A percentile compares a stretch with the other conserved stretches of the same genome.
Evolutionary conservation across 129 eudicot species (phyloP).

Genomic region (Ambrosia artemisiifolia): DNA sequence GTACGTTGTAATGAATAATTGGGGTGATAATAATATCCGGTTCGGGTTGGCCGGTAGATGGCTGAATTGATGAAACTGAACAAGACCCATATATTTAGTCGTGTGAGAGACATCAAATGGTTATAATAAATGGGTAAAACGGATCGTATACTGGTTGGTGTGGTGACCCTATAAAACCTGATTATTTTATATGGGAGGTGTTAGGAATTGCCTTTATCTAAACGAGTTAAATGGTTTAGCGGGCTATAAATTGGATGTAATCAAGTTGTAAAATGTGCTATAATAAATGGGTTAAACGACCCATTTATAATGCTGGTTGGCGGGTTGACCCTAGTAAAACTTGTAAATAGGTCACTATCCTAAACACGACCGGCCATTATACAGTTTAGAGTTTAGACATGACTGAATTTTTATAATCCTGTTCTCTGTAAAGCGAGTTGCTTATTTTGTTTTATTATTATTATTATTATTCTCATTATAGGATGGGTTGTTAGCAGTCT

Average conservation of each 20-base stretch:
- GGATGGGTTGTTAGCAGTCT: constrained; percentile 96
- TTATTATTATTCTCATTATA: constrained; percentile 7
- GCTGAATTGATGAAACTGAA: background rate
- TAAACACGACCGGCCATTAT: background rate
- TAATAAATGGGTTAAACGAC: background rate
- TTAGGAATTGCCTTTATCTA: background rate
- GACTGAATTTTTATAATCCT: background rate
- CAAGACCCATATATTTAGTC: background rate
- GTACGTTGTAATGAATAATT: constrained; percentile 29
- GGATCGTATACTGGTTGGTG: no score
- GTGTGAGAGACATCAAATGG: background rate
- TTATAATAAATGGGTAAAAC: no score
- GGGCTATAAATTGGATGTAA: background rate
- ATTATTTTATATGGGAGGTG: no score
- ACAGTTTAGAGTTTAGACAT: background rate
- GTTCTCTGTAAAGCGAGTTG: background rate
- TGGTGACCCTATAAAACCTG: no score
- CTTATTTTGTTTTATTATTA: background rate
- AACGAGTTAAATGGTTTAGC: background rate
- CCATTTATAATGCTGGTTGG: no score
- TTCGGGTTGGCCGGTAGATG: background rate
- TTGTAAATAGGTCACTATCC: background rate
- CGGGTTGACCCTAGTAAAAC: background rate
- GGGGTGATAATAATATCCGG: background rate
- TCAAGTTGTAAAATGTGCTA: background rate